Base-by-base conservation (phyloP, 75 land plant species). In the Sequoia sempervirens region DNA sequence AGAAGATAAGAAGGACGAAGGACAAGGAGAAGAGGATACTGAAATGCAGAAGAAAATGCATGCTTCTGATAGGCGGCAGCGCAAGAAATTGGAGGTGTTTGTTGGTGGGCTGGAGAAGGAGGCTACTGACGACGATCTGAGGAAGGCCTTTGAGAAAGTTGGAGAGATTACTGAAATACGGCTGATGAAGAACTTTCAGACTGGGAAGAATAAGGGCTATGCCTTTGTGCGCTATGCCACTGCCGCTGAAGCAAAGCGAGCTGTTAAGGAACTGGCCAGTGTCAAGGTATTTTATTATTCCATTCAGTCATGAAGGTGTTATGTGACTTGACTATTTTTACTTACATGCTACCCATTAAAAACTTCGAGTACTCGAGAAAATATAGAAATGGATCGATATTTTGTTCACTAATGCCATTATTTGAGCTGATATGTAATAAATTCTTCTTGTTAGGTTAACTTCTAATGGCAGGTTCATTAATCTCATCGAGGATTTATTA, bases 31-130 rank as follows among this genome's bases (percentile, higher is more conserved):
- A 81, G 83, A 68, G 2, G 83, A 68, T 56, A 23, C 70, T 53
- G 86, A 68, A 81, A 5, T 64, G 83, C 81, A 75, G 80, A 86
- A 85, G 52, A 81, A 81, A 79, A 54, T 75, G 80, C 85, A 82
- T 9, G 84, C 82, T 4, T 83, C 90, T 20, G 89, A 93, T 86
- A 73, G 91, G 84, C 84, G 85, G 68, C 89, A 84, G 80, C 85
- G 89, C 50, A 92, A 86, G 61, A 86, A 87, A 72, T 73, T 86
- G 12, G 95, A 93, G 84, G 86, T 93, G 18, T 93, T 93, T 82
- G 88, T 93, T 5, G 95, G 95, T 0, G 95, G 95, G 5, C 85
- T 93, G 84, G 92, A 90, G 73, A 87, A 88, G 86, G 91, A 90
- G 12, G 90, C 91, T 0, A 89, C 86, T 34, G 93, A 92, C 83